Conservation (phyloP, 352 stramenopile species). For the Halophytophthora polymorphica region DNA sequence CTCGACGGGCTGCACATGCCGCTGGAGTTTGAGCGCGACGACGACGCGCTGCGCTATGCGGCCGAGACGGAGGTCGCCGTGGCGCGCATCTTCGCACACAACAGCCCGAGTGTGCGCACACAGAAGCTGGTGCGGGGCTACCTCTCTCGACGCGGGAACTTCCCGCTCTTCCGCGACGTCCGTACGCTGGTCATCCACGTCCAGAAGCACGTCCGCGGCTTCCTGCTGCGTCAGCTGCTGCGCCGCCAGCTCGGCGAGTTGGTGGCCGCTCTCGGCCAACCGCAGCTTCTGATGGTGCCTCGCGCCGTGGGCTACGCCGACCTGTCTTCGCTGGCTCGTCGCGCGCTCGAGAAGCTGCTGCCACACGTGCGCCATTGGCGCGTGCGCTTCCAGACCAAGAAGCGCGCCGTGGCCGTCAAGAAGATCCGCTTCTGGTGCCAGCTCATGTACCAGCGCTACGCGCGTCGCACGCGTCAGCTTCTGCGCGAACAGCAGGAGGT, state of each 20-base stretch:
- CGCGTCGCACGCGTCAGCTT: conserved; percentile 48
- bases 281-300: conserved; percentile 42
- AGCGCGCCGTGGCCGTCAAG: conserved; percentile 62
- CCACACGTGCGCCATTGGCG: conserved; percentile 56
- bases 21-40: conserved; percentile 46
- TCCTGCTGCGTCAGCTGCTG: conserved; percentile 52
- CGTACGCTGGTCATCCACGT: conserved; percentile 49
- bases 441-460: conserved; percentile 67
- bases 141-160: conserved; percentile 35
- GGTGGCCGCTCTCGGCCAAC: conserved; percentile 38
- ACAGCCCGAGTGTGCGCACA: conserved; percentile 38
- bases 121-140: conserved; percentile 43
- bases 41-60: conserved; percentile 32
- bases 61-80: conserved; percentile 27
- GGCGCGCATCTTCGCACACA: conserved; percentile 25
- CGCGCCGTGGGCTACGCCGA: conserved; percentile 20
- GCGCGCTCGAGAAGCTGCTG: conserved; percentile 50
- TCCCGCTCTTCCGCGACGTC: conserved; percentile 43
- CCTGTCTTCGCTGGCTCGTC: conserved; percentile 30
- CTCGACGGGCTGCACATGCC: conserved; percentile 37
- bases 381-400: conserved; percentile 41
- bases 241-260: conserved; percentile 46
- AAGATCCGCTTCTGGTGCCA: conserved; percentile 82
- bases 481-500: conserved; percentile 57
- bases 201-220: conserved; percentile 56